These are phyloP conservation scores for Orbilia ellipsospora DNA, from an alignment of 2,329 filamentous ascomycete genomes.

Conservation along the genomic window DNA sequence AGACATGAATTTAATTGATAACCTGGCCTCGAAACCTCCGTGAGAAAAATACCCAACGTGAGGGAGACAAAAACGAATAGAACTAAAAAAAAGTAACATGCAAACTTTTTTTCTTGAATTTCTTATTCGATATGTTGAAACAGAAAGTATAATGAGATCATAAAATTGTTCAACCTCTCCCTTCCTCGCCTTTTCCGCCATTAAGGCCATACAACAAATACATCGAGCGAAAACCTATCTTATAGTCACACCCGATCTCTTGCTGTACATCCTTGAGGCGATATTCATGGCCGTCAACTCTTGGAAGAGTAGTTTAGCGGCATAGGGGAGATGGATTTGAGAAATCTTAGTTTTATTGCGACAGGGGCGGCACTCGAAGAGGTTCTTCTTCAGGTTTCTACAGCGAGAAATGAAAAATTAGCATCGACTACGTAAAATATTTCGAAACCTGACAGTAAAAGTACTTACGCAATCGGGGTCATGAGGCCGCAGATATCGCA, in stretches of 20 bases:
- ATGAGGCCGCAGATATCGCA: slow-evolving; percentile 99
- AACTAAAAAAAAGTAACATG: background rate
- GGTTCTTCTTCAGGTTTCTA: slow-evolving; percentile 92
- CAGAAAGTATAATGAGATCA: background rate
- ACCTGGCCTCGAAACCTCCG: too few relatives aligned
- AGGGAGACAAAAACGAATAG: background rate
- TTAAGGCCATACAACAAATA: background rate
- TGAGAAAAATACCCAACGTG: background rate
- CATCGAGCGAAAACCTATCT: slow-evolving; percentile 64
- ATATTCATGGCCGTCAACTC: slow-evolving; percentile 99
- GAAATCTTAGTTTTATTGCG: slow-evolving; percentile 99
- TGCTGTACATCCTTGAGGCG: slow-evolving; percentile 95
- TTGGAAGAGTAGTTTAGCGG: slow-evolving; percentile 97
- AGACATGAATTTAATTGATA: slow-evolving; percentile 1
- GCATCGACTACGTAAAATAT: slow-evolving; percentile 34
- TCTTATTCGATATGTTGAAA: background rate
- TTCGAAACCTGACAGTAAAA: slow-evolving; percentile 47
- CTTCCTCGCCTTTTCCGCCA: background rate
- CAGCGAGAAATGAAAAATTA: slow-evolving; percentile 10
- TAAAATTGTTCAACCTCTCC: too few relatives aligned
- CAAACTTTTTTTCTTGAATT: background rate
- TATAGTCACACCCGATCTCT: slow-evolving; percentile 78
- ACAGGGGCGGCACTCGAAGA: slow-evolving; percentile 96
- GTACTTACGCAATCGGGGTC: slow-evolving; percentile 96
- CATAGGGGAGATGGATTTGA: slow-evolving; percentile 97